Evolutionary conservation across 2,329 filamentous ascomycete genomes (phyloP), one percentile per base, ranked within the genome.

Genomic region (Talaromyces sp.): DNA sequence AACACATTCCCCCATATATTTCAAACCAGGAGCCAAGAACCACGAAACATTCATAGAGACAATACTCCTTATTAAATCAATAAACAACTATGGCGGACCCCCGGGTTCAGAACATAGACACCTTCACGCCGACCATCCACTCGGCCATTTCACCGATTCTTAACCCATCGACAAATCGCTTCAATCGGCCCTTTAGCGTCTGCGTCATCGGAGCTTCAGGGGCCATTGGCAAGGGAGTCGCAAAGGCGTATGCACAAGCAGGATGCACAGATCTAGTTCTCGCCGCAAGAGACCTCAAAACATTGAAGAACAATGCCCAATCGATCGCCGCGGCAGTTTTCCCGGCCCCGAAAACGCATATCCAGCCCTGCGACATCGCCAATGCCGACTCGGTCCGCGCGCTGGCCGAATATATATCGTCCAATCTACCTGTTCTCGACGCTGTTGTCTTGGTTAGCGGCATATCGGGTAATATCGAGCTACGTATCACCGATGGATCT

Each of bases 181-280:
- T 74, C 35, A 64, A 68, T 6, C 57, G 51, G 2, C 62, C 64
- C 1, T 74, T 69, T 57, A 64, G 66, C 32, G 70, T 72, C 48
- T 69, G 67, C 61, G 63, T 75, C 31, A 64, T 74, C 17, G 72
- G 72, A 17, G 72, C 72, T 1, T 71, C 68, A 24, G 62, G 69
- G 29, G 70, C 70, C 12, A 73, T 75, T 19, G 73, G 72, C 10
- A 67, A 72, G n/a, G 67, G 69, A 17, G 66, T 74, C 46, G 72
- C 71, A 8, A 59, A 64, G 31, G 60, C 66, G 38, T 75, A 71
- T 62, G 70, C 70, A 14, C 65, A 67, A 58, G 72, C 72, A 27
- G 65, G 66, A 31, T 67, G 68, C n/a, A 62, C 66, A 10, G 64
- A 63, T 21, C 64, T 75, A 29, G 62, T 75, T 38, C 66, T 75